A percentile compares a stretch with the other conserved stretches of the same genome.
Evolutionary conservation across 2,329 filamentous ascomycete species (phyloP).

Genomic region (Dryadomyces quercivorus): DNA sequence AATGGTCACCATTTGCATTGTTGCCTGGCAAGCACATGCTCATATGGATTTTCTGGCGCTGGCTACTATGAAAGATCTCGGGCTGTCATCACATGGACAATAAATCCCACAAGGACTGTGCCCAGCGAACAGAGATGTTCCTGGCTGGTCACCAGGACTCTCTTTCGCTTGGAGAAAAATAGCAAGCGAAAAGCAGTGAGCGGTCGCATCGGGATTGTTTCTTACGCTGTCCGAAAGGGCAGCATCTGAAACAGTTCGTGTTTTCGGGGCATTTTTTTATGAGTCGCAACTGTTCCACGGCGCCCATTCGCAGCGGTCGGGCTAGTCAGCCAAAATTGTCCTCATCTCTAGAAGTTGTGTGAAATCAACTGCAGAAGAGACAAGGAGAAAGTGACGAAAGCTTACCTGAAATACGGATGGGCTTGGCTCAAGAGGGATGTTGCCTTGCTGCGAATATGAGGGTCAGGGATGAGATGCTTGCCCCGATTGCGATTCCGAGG

Average conservation of each 20-base stretch:
- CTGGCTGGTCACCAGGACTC: constrained; percentile 17
- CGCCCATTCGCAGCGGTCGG: not conserved
- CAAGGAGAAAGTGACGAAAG: too few relatives aligned
- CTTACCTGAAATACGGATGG: not conserved
- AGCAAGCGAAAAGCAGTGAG: constrained; percentile 41
- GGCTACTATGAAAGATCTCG: constrained; percentile 2
- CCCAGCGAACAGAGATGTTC: constrained; percentile 7
- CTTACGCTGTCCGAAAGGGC: not conserved
- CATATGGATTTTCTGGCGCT: constrained; percentile 2
- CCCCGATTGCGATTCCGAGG: not conserved
- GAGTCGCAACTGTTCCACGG: constrained; percentile 3
- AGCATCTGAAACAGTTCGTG: not conserved
- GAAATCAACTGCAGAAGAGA: constrained; percentile 5
- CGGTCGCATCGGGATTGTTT: constrained; percentile 18
- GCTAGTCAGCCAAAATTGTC: not conserved
- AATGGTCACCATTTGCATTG: constrained; percentile 25
- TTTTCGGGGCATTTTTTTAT: constrained; percentile 1
- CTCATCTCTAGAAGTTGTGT: constrained; percentile 3
- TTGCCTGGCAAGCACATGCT: constrained; percentile 42
- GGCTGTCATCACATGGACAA: constrained; percentile 7
- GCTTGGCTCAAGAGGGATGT: not conserved
- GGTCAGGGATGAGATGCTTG: not conserved
- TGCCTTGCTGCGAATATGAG: not conserved
- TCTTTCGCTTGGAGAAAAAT: constrained; percentile 15
- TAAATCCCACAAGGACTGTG: not conserved